phyloP scores from a whole-genome alignment of 2,329 filamentous ascomycete species.

The Colletotrichum karsti region DNA sequence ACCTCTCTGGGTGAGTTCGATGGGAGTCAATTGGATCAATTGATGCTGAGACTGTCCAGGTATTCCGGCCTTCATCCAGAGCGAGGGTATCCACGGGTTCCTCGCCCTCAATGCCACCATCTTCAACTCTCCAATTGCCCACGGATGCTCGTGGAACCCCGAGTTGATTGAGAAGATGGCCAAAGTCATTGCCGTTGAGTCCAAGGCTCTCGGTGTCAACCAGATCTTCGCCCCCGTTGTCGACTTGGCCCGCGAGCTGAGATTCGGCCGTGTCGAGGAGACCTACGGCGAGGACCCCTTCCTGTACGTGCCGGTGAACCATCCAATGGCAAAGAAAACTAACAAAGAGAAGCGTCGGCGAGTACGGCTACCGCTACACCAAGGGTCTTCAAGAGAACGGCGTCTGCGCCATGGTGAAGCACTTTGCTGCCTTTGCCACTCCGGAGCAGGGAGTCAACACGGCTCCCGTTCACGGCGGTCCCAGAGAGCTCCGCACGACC shows the following conservation, averaged over 20 bases:
- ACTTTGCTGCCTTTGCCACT: constrained; percentile 74
- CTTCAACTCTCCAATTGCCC: constrained; percentile 80
- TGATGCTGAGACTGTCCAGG: constrained; percentile 62
- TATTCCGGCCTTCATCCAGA: constrained; percentile 78
- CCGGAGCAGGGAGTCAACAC: constrained; percentile 80
- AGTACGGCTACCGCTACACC: constrained; percentile 68
- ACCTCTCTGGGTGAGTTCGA: constrained; percentile 39
- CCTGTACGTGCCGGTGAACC: constrained; percentile 47
- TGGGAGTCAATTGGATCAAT: background rate
- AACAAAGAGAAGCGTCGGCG: constrained; percentile 56
- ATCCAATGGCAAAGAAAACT: background rate
- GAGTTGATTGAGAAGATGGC: constrained; percentile 73
- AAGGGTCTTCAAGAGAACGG: constrained; percentile 69
- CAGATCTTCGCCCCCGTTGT: constrained; percentile 77
- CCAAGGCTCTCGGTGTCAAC: constrained; percentile 73
- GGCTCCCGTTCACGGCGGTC: constrained; percentile 62
- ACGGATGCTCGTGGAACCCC: constrained; percentile 76
- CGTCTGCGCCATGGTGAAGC: constrained; percentile 78
- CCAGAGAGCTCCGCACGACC: constrained; percentile 62
- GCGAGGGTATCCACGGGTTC: constrained; percentile 79
- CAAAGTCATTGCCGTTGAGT: constrained; percentile 70
- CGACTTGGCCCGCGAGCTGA: constrained; percentile 75
- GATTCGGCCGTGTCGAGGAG: constrained; percentile 79
- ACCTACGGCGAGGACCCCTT: constrained; percentile 76
- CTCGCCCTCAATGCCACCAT: constrained; percentile 78